Base-by-base conservation (phyloP, 2,329 filamentous ascomycete genomes). In the Colletotrichum sp. region DNA sequence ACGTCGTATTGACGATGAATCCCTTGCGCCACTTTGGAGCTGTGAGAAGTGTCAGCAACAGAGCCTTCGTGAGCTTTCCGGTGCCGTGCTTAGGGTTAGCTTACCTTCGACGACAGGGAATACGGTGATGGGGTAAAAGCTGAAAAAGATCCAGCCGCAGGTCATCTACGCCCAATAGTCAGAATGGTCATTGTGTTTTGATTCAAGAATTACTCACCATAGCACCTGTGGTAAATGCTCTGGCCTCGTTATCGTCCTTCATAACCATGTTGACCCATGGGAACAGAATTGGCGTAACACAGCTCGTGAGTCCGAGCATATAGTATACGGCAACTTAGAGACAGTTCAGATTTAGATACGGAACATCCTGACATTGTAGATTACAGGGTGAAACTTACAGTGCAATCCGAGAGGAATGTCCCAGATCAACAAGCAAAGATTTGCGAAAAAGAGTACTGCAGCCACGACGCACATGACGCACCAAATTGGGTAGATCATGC, bases 401-500 rank as follows among this genome's bases (percentile, higher is more conserved):
- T 78, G 76, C 24, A 79, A 68, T 4, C 75, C 75, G 6, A 71
- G 39, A 3, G 78, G 78, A 18, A 79, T 78, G 36, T 78, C 39
- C 78, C 78, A 79, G 12, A 78, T 66, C 8, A 72, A n/a, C 6
- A 78, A 64, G 49, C 72, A 77, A 6, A 77, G 55, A 12, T 79
- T 78, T 12, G 70, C 36, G 16, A 79, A 79, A 3, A 77, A 60
- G 5, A 79, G 62, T 3, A 78, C 28, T 12, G 65, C 73, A 16
- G 77, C 67, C 2, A 81, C 79, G 24, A 79, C 67, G 7, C 74
- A 78, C 44, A 82, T 78, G 34, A 83, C 78, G 2, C 77, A 72
- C 82, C 81, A 83, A 9, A 82, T 78, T 8, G 82, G 82, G 68
- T 84, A 84, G 2, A 83, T 78, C 79, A 83, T 83, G 49, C 78